phyloP scores from a whole-genome alignment of 2,329 filamentous ascomycete genomes.

The Orbilia blumenaviensis region DNA sequence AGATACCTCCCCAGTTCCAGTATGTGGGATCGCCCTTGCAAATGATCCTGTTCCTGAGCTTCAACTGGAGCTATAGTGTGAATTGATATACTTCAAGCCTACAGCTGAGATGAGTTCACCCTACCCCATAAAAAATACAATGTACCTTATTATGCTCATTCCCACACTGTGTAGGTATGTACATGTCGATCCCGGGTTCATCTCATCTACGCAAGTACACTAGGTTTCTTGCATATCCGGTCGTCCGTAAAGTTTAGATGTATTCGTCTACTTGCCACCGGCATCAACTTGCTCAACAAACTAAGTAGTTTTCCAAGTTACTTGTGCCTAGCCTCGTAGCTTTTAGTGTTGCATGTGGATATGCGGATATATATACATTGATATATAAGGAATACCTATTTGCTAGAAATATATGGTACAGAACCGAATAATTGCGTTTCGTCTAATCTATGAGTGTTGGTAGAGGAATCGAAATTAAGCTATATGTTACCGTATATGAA shows the following conservation, averaged over 20 bases:
- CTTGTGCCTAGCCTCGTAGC: no score
- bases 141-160: no score
- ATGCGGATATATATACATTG: no score
- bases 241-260: slow-evolving; percentile 49
- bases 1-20: slow-evolving; percentile 3
- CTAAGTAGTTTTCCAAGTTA: not conserved
- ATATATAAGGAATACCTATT: no score
- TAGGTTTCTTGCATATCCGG: slow-evolving; percentile 28
- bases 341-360: no score
- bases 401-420: no score
- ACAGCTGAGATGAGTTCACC: not conserved
- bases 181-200: not conserved
- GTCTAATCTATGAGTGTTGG: no score
- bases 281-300: no score
- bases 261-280: slow-evolving; percentile 9
- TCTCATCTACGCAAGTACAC: not conserved
- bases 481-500: not conserved
- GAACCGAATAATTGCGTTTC: no score
- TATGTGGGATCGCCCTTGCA: slow-evolving; percentile 36
- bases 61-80: not conserved
- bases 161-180: no score
- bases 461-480: no score
- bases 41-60: slow-evolving; percentile 18
- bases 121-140: not conserved
- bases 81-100: no score